phyloP scores from a whole-genome alignment of 192 early-diverging fungal genomes.

The Chytriomyces sp. region DNA sequence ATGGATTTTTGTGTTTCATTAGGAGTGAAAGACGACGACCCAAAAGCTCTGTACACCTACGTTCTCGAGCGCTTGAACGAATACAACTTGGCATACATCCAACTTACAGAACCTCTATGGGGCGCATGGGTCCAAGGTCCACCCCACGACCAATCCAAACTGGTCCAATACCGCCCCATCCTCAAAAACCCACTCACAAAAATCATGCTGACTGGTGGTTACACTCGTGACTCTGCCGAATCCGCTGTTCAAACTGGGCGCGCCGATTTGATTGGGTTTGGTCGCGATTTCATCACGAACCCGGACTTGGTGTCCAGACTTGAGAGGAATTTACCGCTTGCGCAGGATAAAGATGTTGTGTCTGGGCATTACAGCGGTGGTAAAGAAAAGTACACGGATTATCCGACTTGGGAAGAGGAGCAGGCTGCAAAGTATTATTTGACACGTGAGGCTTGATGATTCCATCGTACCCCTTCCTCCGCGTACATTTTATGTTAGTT shows the following conservation, averaged over 20 bases:
- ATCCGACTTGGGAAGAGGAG: conserved; percentile 38
- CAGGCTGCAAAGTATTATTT: conserved; percentile 2
- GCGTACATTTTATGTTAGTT: too few species aligned
- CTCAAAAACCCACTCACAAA: conserved; percentile 21
- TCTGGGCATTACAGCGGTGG: conserved; percentile 40
- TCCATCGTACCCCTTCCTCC: too few species aligned
- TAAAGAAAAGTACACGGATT: conserved; percentile 46
- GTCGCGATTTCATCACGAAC: conserved; percentile 54
- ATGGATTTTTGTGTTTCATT: not conserved
- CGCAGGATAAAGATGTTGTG: conserved; percentile 33
- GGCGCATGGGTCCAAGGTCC: conserved; percentile 32
- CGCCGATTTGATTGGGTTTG: conserved; percentile 50
- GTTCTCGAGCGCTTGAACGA: conserved; percentile 28
- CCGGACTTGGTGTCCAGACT: conserved; percentile 53
- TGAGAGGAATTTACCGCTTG: conserved; percentile 27
- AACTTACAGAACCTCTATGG: conserved; percentile 41
- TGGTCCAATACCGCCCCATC: conserved; percentile 5
- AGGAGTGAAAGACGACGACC: conserved; percentile 20
- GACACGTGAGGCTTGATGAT: not conserved
- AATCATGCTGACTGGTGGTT: conserved; percentile 45
- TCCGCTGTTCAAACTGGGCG: conserved; percentile 34
- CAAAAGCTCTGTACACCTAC: conserved; percentile 32
- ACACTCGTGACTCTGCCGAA: conserved; percentile 38
- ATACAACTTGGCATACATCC: conserved; percentile 45
- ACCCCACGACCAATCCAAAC: conserved; percentile 31